phyloP scores from a whole-genome alignment of 2,329 filamentous ascomycete species.

The Metarhizium guizhouense region DNA sequence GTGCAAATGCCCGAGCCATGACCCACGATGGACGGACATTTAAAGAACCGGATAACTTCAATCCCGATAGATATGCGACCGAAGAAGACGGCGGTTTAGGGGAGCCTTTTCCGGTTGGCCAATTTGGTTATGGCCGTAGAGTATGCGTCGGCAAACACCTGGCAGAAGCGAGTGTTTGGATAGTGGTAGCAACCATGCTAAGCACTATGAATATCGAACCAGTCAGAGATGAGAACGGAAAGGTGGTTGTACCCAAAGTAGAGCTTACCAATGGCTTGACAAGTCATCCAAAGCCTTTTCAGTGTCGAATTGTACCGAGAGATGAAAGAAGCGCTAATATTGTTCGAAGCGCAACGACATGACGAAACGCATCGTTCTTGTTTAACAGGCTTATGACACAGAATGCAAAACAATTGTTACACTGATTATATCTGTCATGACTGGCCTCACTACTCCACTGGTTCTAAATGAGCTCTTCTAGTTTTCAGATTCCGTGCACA shows the following conservation, averaged over 20 bases:
- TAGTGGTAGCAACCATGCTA: slow-evolving; percentile 29
- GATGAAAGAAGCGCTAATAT: slow-evolving; percentile 10
- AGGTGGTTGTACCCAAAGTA: slow-evolving; percentile 20
- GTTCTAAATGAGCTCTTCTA: too few species aligned
- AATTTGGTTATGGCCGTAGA: slow-evolving; percentile 44
- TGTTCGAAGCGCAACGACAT: slow-evolving; percentile 4
- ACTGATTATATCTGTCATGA: not conserved
- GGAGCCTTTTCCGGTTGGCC: slow-evolving; percentile 36
- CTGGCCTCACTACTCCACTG: not conserved
- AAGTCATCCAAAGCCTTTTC: slow-evolving; percentile 16
- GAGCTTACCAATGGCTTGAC: slow-evolving; percentile 18
- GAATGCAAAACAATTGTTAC: not conserved
- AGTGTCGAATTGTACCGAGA: slow-evolving; percentile 15
- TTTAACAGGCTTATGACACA: not conserved
- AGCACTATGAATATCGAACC: slow-evolving; percentile 26
- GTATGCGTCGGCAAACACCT: slow-evolving; percentile 41
- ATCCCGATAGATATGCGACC: slow-evolving; percentile 34
- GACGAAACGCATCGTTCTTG: not conserved
- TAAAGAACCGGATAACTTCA: slow-evolving; percentile 31
- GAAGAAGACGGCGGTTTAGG: slow-evolving; percentile 26
- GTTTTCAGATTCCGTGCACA: too few species aligned
- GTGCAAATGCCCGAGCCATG: slow-evolving; percentile 36
- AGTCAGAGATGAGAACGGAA: slow-evolving; percentile 23
- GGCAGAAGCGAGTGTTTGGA: slow-evolving; percentile 35
- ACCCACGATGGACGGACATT: slow-evolving; percentile 31